These are phyloP conservation scores for Chrysosporium keratinophilum DNA, from an alignment of 2,329 filamentous ascomycete genomes.

Conservation along the genomic window DNA sequence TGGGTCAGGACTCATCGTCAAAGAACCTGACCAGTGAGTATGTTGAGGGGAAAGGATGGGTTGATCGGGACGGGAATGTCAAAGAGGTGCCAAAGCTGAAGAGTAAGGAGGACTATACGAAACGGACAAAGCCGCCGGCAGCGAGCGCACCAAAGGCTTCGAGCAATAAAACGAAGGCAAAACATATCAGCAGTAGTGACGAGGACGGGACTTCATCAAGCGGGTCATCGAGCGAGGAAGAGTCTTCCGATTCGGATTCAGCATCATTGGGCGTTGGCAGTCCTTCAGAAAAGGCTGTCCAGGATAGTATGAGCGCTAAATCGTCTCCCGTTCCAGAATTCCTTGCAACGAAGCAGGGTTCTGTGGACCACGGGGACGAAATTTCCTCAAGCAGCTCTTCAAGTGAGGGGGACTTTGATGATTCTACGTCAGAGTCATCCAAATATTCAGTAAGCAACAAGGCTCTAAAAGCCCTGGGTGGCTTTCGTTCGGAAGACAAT, in stretches of 20 bases:
- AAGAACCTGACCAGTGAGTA: slow-evolving; percentile 51
- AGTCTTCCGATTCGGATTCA: slow-evolving; percentile 21
- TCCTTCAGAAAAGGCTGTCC: not conserved
- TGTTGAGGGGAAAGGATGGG: slow-evolving; percentile 79
- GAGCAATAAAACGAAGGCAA: slow-evolving; percentile 17
- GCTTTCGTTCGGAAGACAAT: not conserved
- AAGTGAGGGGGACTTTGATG: slow-evolving; percentile 24
- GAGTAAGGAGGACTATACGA: not conserved
- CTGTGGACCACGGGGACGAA: not conserved
- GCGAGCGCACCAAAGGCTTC: slow-evolving; percentile 3
- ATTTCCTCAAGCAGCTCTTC: slow-evolving; percentile 17
- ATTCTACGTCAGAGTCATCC: not conserved
- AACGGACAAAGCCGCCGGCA: slow-evolving; percentile 13
- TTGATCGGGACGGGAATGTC: slow-evolving; percentile 65
- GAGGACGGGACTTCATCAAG: slow-evolving; percentile 21
- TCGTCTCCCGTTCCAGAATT: not conserved
- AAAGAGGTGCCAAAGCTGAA: slow-evolving; percentile 36
- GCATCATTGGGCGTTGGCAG: slow-evolving; percentile 12
- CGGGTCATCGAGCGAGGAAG: slow-evolving; percentile 22
- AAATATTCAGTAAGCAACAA: slow-evolving; percentile 16
- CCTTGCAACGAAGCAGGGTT: not conserved
- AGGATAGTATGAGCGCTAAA: not conserved
- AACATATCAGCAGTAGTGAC: slow-evolving; percentile 25
- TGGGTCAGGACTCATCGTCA: slow-evolving; percentile 35
- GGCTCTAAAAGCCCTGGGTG: not conserved